A percentile compares a stretch with the other conserved stretches of the same genome.
These are phyloP conservation scores for Pseudohalonectria lignicola DNA, from an alignment of 2,329 filamentous ascomycete genomes.

Conservation along the genomic window DNA sequence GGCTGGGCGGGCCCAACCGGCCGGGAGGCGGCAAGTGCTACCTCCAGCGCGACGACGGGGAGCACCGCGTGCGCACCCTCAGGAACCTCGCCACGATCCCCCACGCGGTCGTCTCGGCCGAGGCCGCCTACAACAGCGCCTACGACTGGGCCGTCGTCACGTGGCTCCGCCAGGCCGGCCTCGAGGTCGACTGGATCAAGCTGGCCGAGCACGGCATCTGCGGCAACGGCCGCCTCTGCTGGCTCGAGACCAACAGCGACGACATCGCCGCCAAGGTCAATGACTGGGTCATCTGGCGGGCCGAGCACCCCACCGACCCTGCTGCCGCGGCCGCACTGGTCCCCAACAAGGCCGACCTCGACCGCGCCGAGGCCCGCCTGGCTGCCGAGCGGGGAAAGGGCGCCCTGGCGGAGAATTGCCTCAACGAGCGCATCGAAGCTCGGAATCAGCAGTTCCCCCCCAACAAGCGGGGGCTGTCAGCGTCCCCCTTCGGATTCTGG, in stretches of 20 bases:
- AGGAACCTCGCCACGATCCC: constrained; percentile 34
- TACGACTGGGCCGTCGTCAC: constrained; percentile 44
- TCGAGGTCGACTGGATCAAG: constrained; percentile 28
- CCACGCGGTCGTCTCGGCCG: constrained; percentile 36
- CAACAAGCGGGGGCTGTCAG: no score
- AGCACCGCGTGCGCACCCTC: constrained; percentile 23
- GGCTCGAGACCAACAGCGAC: constrained; percentile 40
- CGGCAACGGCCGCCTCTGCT: constrained; percentile 46
- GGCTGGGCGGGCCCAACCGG: constrained; percentile 1
- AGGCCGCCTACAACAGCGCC: constrained; percentile 39
- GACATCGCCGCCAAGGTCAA: constrained; percentile 19
- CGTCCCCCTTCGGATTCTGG: no score
- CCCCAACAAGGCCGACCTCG: not conserved
- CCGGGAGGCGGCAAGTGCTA: constrained; percentile 5
- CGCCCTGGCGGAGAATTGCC: no score
- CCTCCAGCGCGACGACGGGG: constrained; percentile 6
- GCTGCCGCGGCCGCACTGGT: not conserved
- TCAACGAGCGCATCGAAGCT: no score
- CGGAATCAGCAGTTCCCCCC: no score
- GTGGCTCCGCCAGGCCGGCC: constrained; percentile 41
- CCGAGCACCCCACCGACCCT: not conserved
- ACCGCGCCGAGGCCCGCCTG: not conserved
- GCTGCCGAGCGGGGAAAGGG: not conserved
- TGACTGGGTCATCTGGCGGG: constrained; percentile 4
- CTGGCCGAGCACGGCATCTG: constrained; percentile 30